Percentiles rank a stretch among this genome's conserved stretches.
Evolutionary conservation across 345 rosid species (phyloP).

Genomic region (Brassica cretica): DNA sequence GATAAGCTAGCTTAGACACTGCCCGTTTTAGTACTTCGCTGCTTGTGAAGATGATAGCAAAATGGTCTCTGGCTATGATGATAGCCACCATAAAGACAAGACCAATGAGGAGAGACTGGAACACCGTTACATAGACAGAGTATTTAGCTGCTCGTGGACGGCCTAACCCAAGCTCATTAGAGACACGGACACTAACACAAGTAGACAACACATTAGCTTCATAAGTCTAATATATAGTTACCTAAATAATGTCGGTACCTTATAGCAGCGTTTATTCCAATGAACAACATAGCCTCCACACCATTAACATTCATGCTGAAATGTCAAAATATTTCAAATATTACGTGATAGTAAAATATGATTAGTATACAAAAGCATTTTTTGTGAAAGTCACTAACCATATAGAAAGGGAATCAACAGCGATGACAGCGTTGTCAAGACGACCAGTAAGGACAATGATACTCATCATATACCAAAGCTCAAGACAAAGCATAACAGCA

Average conservation of each 20-base stretch:
- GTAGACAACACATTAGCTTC: background rate
- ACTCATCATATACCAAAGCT: conserved; percentile 86
- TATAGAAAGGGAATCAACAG: conserved; percentile 74
- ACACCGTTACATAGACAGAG: conserved; percentile 55
- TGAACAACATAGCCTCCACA: conserved; percentile 69
- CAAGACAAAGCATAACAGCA: conserved; percentile 83
- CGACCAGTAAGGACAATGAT: conserved; percentile 68
- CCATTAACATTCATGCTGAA: conserved; percentile 82
- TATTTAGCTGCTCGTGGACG: conserved; percentile 73
- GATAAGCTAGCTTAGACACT: conserved; percentile 58
- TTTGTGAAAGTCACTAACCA: conserved; percentile 52
- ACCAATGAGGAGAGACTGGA: conserved; percentile 62
- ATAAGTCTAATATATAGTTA: background rate
- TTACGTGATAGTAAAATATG: too few relatives aligned
- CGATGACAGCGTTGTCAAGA: conserved; percentile 65
- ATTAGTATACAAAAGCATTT: background rate
- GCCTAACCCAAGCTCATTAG: conserved; percentile 78
- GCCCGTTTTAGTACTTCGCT: conserved; percentile 52
- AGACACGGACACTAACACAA: conserved; percentile 61
- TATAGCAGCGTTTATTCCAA: conserved; percentile 72
- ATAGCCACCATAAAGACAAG: conserved; percentile 57
- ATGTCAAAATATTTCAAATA: background rate
- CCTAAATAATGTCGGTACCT: conserved; percentile 43
- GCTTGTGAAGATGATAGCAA: conserved; percentile 62
- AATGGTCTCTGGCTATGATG: conserved; percentile 52